phyloP scores from a whole-genome alignment of 179 eudicot species.

The Vitellaria paradoxa region DNA sequence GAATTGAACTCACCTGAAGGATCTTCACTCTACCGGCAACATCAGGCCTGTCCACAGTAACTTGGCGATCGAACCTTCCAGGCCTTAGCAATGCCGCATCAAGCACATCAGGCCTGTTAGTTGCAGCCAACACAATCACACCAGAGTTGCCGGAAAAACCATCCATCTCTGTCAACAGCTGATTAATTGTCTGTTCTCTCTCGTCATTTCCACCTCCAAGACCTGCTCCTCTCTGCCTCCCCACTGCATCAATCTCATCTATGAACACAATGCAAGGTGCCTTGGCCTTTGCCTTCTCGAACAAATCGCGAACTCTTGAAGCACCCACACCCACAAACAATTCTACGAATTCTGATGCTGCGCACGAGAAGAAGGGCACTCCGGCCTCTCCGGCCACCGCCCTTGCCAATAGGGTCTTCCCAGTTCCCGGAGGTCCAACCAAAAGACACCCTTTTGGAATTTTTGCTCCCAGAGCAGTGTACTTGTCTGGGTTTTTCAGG shows the following conservation, averaged over 20 bases:
- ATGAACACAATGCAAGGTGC: slow-evolving; percentile 98
- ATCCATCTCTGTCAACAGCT: slow-evolving; percentile 98
- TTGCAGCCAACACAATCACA: slow-evolving; percentile 94
- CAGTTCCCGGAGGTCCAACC: slow-evolving; percentile 97
- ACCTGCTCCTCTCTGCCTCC: slow-evolving; percentile 98
- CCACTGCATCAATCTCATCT: slow-evolving; percentile 98
- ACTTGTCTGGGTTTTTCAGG: slow-evolving; percentile 93
- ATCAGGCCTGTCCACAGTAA: slow-evolving; percentile 95
- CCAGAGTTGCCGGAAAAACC: slow-evolving; percentile 95
- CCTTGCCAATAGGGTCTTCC: slow-evolving; percentile 85
- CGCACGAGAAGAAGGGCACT: slow-evolving; percentile 85
- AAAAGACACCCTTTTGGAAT: slow-evolving; percentile 92
- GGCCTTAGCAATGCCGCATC: slow-evolving; percentile 97
- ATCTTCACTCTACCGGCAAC: slow-evolving; percentile 96
- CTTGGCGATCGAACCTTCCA: slow-evolving; percentile 99
- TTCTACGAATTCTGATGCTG: slow-evolving; percentile 94
- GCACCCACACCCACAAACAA: slow-evolving; percentile 97
- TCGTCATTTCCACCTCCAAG: slow-evolving; percentile 98
- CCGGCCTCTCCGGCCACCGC: slow-evolving; percentile 98
- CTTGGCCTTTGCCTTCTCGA: slow-evolving; percentile 91
- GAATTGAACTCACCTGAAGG: slow-evolving; percentile 60
- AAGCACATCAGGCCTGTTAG: slow-evolving; percentile 95
- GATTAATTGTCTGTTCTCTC: slow-evolving; percentile 98
- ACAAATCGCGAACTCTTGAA: slow-evolving; percentile 90
- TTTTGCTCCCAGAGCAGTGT: slow-evolving; percentile 96